phyloP scores from a whole-genome alignment of 163 green algal species.

The Chloromonas sp. region DNA sequence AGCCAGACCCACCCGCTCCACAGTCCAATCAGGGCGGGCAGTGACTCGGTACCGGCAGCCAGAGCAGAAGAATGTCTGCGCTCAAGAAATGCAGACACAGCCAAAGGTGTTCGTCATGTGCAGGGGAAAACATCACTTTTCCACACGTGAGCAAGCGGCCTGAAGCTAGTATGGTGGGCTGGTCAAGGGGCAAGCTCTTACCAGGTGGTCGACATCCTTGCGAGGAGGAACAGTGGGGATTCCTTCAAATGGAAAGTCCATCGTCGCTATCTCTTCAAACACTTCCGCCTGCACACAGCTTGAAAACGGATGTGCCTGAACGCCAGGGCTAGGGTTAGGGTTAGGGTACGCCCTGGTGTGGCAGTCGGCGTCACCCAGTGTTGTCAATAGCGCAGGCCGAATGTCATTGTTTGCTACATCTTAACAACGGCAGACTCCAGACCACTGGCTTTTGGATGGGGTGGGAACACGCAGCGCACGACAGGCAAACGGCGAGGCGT shows the following conservation, averaged over 20 bases:
- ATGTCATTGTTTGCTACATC: neutral
- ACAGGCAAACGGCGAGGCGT: neutral
- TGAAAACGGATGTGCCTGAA: neutral
- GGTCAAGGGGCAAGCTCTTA: slow-evolving; percentile 6
- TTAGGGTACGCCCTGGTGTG: neutral
- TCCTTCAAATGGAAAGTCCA: slow-evolving; percentile 86
- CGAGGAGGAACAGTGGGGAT: slow-evolving; percentile 71
- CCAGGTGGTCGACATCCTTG: slow-evolving; percentile 85
- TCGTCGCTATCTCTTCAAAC: slow-evolving; percentile 94
- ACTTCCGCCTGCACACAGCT: slow-evolving; percentile 64
- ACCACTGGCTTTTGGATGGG: neutral
- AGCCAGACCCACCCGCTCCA: slow-evolving; percentile 33
- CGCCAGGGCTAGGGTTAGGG: neutral
- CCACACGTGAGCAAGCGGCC: too few species aligned
- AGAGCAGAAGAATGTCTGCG: slow-evolving; percentile 71
- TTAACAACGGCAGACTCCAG: neutral
- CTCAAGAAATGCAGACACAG: neutral
- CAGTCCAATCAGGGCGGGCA: slow-evolving; percentile 73
- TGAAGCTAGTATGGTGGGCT: neutral
- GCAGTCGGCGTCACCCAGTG: neutral
- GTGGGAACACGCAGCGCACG: neutral
- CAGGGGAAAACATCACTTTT: neutral
- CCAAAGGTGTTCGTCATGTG: neutral
- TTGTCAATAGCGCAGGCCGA: neutral
- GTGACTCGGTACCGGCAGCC: slow-evolving; percentile 87